Evolutionary conservation across 1,284 basidiomycete genomes (phyloP).

Genomic region (Fomitopsis pinicola): DNA sequence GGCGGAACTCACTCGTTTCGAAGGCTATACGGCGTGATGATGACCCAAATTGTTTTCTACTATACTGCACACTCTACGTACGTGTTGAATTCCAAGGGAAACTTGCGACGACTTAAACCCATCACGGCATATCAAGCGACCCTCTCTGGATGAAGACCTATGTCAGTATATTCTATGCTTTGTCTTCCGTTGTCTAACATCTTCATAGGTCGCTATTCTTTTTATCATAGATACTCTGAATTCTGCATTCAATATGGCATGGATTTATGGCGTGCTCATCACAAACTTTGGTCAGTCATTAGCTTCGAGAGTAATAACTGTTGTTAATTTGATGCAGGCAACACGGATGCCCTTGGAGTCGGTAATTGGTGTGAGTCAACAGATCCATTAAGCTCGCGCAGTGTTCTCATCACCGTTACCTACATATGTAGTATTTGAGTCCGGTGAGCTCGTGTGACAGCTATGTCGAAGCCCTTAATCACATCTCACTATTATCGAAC

Average conservation of each 20-base stretch:
- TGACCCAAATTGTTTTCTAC: slow-evolving; percentile 8
- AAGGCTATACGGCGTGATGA: slow-evolving; percentile 6
- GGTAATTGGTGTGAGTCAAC: neutral
- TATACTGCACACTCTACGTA: slow-evolving; percentile 1
- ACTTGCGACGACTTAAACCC: too few relatives aligned
- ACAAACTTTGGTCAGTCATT: slow-evolving; percentile 5
- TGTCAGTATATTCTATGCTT: neutral
- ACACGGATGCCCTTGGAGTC: neutral
- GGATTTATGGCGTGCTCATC: slow-evolving; percentile 7
- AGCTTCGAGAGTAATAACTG: too few relatives aligned
- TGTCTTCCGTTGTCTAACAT: neutral
- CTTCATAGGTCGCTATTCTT: neutral
- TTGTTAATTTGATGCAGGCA: too few relatives aligned
- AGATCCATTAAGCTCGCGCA: too few relatives aligned
- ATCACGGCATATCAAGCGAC: too few relatives aligned
- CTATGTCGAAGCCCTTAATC: neutral
- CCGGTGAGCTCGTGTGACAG: too few relatives aligned
- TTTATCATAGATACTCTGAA: slow-evolving; percentile 6
- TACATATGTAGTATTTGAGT: too few relatives aligned
- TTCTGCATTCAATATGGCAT: slow-evolving; percentile 1
- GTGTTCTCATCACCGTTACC: too few relatives aligned
- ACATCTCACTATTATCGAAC: too few relatives aligned
- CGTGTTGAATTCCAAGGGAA: neutral
- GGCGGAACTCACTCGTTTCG: too few relatives aligned
- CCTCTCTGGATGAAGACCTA: slow-evolving; percentile 4